phyloP scores from a whole-genome alignment of 2,329 filamentous ascomycete species.

The Chrysoporthe austroafricana region DNA sequence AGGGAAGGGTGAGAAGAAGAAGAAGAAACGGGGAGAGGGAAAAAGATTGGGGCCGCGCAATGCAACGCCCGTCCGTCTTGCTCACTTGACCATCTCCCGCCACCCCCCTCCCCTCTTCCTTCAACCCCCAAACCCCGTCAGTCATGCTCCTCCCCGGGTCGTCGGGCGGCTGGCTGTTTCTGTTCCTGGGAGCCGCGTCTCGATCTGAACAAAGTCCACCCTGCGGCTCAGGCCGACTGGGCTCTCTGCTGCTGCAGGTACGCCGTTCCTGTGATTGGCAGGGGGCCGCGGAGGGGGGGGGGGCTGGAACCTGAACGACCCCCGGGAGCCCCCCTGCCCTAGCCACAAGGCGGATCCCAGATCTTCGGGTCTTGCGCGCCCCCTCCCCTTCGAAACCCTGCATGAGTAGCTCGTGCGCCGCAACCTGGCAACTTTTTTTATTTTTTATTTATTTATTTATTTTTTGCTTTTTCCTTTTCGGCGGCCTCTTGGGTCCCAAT shows the following conservation, averaged over 20 bases:
- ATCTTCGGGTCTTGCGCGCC: slow-evolving; percentile 18
- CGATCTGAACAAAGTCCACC: not conserved
- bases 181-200: not conserved
- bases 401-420: not conserved
- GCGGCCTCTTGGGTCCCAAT: too few relatives aligned
- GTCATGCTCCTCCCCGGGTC: not conserved
- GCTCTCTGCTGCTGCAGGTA: slow-evolving; percentile 5
- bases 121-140: not conserved
- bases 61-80: not conserved
- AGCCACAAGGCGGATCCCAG: slow-evolving; percentile 15
- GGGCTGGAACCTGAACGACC: too few relatives aligned
- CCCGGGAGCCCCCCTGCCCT: not conserved
- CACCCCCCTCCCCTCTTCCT: too few relatives aligned
- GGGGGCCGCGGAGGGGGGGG: not conserved
- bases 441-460: not conserved
- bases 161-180: too few relatives aligned
- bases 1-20: not conserved
- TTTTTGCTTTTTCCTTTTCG: not conserved
- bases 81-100: too few relatives aligned
- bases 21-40: not conserved
- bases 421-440: not conserved
- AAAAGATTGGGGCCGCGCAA: not conserved
- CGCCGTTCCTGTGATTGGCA: slow-evolving; percentile 11
- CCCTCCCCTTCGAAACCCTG: not conserved
- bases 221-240: slow-evolving; percentile 8